Evolutionary conservation across 139 green algal species (phyloP), one percentile per base, ranked within the genome.

Genomic region (Monoraphidium neglectum): DNA sequence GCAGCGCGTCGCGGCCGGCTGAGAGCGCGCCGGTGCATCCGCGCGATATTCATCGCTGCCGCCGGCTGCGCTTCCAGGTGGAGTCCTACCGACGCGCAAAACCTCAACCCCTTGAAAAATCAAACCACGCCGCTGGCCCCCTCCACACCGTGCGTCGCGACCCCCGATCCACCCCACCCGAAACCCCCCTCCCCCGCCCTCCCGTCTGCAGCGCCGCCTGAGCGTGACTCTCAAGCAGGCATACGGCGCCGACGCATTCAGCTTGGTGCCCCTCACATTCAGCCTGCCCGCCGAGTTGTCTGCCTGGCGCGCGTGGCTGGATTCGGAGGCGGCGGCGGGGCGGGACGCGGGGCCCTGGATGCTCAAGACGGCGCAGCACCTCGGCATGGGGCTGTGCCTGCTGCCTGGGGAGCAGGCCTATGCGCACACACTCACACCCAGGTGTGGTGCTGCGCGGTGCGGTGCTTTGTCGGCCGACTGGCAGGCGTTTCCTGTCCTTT

Each of bases 351-450:
- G 78, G 59, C 76, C 86, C 61, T 91, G 86, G 86, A 88, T 91
- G 47, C 65, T 91, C 12, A 91, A 91, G 72, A 91, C 86, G 8
- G 72, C 78, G 3, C 78, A 87, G 67, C 84, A 89, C 78, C 71
- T 90, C 57, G 86, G 86, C 68, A 90, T 86, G 77, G 82, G 83
- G 23, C 77, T 93, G 40, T 75, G 68, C 61, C 74, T 93, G 64
- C 35, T 83, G 40, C 67, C 80, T 0, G 80, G 74, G 16, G 65
- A 85, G 60, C 59, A 64, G 38, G 74, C 77, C 4, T 76, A 76
- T 1, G 62, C 71, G 38, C 49, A 82, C 23, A 59, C 70, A n/a
- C 53, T 76, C 37, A 61, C 80, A 53, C 78, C 70, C 36, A 71
- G 69, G 69, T 57, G 35, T 32, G 79, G 4, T 37, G 68, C 68